Base-by-base conservation (phyloP, 805 yeast genomes). In the Ogataea paraovalis region DNA sequence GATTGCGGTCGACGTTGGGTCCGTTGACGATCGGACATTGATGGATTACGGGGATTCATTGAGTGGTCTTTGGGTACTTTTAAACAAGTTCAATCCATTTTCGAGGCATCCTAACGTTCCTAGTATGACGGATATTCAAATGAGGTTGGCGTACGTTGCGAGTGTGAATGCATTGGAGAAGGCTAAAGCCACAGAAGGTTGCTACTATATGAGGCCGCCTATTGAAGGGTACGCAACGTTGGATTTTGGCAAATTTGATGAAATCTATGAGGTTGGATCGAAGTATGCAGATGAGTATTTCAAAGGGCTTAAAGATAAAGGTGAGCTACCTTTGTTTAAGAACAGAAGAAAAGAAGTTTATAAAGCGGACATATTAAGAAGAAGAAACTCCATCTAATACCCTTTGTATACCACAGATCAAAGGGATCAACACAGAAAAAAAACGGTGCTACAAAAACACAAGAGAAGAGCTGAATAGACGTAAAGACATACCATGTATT, bases 1-100 rank as follows among this genome's bases (percentile, higher is more conserved):
- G 16, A 80, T 94, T 61, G 98, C 99, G 0, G 91, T 90, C 14
- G 99, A 92, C 66, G 99, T 92, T 34, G 99, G 99, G 0, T 86
- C 97, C 1, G 86, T 83, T 3, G 98, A 94, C 62, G 98, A 91
- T 58, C 75, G 92, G 43, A 83, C 96, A 0, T 92, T 94, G 4
- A 81, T 88, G 91, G 73, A 75, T 39, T 94, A 89, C 64, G 98
- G 99, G 2, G 98, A 92, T 61, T 83, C 97, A 0, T 70, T 94
- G 43, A 86, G 94, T 49, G 99, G 99, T 1, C 72, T 84, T 34
- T 91, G 98, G 97, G 96, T 88, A 7, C 59, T 94, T 5, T 65
- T 88, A 47, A 90, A 90, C 65, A 73, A 95, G 42, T 80, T 91
- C 82, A 92, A 94, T 60, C 96, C 96, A 6, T 91, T 92, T 59